Percentiles rank a stretch among this genome's conserved stretches.
Evolutionary conservation across 441 rosid genomes (phyloP).

Genomic region (Raphanus hybrid): DNA sequence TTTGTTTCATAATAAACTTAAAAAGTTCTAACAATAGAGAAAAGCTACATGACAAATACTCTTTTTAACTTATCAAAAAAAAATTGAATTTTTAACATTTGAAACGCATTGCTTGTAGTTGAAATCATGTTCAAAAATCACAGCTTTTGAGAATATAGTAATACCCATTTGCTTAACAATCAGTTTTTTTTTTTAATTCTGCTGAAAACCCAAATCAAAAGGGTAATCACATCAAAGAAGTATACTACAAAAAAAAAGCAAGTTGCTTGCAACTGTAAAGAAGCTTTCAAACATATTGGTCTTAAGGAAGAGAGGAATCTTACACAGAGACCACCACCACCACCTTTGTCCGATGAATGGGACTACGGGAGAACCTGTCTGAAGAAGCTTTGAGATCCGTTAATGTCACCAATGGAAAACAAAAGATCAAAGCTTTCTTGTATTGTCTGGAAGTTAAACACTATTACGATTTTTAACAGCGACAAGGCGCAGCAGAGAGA

Average conservation of each 20-base stretch:
- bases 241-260: background rate
- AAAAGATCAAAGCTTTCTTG: constrained; percentile 17
- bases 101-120: constrained; percentile 26
- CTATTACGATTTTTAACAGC: constrained; percentile 34
- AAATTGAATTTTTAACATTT: background rate
- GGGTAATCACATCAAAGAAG: background rate
- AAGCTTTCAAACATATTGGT: background rate
- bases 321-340: background rate
- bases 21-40: constrained; percentile 2
- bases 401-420: constrained; percentile 6
- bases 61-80: background rate
- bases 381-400: constrained; percentile 39
- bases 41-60: constrained; percentile 16
- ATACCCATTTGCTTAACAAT: background rate
- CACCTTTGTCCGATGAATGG: constrained; percentile 38
- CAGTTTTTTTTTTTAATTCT: constrained; percentile 7
- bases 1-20: background rate
- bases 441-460: constrained; percentile 15
- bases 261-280: background rate
- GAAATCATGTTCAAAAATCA: constrained; percentile 20
- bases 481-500: constrained; percentile 23
- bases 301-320: background rate
- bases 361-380: too few relatives aligned
- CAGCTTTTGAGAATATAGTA: background rate
- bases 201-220: background rate